These are phyloP conservation scores for Microsporum ferrugineum DNA, from an alignment of 2,329 filamentous ascomycete genomes.

Conservation along the genomic window DNA sequence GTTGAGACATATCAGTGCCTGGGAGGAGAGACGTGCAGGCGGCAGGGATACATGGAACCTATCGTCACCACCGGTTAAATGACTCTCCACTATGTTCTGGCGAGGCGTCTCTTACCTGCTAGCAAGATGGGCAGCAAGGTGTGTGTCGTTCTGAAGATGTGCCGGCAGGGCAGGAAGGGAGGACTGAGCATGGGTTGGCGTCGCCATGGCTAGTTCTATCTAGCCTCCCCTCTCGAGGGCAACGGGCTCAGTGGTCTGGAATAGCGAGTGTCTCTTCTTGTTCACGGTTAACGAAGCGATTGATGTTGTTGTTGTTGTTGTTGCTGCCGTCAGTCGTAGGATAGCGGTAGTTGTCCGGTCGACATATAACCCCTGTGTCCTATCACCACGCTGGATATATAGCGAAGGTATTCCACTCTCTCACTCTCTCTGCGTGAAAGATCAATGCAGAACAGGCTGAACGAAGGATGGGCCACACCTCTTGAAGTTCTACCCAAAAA, in stretches of 20 bases:
- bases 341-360: neutral
- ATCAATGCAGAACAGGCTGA: neutral
- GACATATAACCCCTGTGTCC: neutral
- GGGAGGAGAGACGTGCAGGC: slow-evolving; percentile 78
- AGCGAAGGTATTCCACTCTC: neutral
- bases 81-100: too few species aligned
- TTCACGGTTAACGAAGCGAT: too few species aligned
- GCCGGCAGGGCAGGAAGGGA: slow-evolving; percentile 80
- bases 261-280: neutral
- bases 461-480: neutral
- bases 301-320: neutral
- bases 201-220: slow-evolving; percentile 27
- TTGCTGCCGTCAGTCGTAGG: neutral
- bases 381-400: neutral
- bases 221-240: neutral
- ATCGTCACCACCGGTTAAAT: slow-evolving; percentile 23
- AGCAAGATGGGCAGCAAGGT: slow-evolving; percentile 41
- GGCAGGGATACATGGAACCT: slow-evolving; percentile 87
- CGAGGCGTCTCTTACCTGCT: slow-evolving; percentile 30
- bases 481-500: too few species aligned
- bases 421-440: too few species aligned
- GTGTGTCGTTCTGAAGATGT: slow-evolving; percentile 46
- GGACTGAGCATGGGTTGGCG: slow-evolving; percentile 59
- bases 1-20: slow-evolving; percentile 84
- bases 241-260: neutral